Evolutionary conservation across 768 basidiomycete species (phyloP).

Genomic region (Kwoniella dejecticola): DNA sequence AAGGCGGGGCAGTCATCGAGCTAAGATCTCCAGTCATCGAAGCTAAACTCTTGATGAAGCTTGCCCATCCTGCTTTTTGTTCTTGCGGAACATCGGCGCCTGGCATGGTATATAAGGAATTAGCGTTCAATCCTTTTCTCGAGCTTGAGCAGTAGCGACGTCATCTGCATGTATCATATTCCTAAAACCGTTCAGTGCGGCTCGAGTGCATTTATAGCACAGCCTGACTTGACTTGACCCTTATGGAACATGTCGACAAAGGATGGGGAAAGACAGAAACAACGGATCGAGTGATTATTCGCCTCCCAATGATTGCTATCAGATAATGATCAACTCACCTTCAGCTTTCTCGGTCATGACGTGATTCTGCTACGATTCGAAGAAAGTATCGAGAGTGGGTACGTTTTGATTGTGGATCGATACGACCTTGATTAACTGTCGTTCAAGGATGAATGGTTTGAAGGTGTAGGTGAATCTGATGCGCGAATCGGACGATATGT

Average conservation of each 20-base stretch:
- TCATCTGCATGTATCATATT: not conserved
- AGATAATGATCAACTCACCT: constrained; percentile 4
- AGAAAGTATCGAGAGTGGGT: constrained; percentile 2
- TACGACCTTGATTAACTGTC: not conserved
- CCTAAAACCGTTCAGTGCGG: not conserved
- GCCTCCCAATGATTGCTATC: not conserved
- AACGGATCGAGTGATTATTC: not conserved
- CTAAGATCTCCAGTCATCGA: constrained; percentile 86
- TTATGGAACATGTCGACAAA: too few relatives aligned
- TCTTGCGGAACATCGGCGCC: constrained; percentile 68
- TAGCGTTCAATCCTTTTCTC: not conserved
- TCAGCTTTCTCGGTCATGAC: constrained; percentile 11
- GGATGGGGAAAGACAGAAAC: not conserved
- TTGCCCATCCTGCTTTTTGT: constrained; percentile 84
- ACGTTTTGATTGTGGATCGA: not conserved
- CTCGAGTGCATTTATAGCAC: too few relatives aligned
- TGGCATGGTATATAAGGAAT: constrained; percentile 12
- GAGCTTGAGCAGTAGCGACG: not conserved
- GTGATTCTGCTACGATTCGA: constrained; percentile 1
- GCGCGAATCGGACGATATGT: not conserved
- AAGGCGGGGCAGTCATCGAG: constrained; percentile 58
- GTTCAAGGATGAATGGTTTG: not conserved
- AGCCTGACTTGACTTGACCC: too few relatives aligned
- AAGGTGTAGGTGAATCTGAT: too few relatives aligned
- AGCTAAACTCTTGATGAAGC: constrained; percentile 84